Percentiles rank a stretch among this genome's conserved stretches.
Conservation (phyloP, 1,284 basidiomycete species). For the Ganoderma lingzhi region DNA sequence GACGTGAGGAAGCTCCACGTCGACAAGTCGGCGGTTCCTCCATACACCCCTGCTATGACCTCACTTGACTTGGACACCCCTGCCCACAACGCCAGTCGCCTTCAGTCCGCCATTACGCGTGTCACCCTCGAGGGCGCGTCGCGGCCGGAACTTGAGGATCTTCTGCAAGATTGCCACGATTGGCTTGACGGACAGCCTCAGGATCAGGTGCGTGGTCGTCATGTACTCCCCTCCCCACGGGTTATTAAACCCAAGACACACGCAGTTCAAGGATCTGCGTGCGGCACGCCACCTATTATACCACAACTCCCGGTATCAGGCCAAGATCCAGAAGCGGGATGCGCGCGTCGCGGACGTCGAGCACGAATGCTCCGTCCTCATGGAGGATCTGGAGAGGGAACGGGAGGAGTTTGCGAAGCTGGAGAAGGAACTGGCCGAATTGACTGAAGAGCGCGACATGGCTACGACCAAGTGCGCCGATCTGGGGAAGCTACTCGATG, state of each 20-base stretch:
- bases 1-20: conserved; percentile 40
- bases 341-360: conserved; percentile 14
- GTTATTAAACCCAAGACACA: conserved; percentile 2
- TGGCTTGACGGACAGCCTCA: conserved; percentile 47
- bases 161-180: conserved; percentile 46
- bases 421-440: conserved; percentile 34
- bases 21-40: conserved; percentile 35
- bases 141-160: conserved; percentile 43
- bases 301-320: conserved; percentile 29
- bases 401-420: conserved; percentile 34
- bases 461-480: conserved; percentile 34
- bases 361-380: conserved; percentile 34
- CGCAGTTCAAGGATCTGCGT: conserved; percentile 36
- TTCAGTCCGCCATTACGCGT: conserved; percentile 46
- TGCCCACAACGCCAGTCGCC: conserved; percentile 38
- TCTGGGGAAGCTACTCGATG: conserved; percentile 37
- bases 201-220: conserved; percentile 43
- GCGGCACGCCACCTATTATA: conserved; percentile 34
- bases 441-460: conserved; percentile 35
- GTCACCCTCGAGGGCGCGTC: conserved; percentile 48
- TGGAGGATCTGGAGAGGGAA: conserved; percentile 41
- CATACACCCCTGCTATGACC: conserved; percentile 30
- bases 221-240: not conserved
- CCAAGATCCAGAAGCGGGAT: conserved; percentile 32
- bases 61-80: conserved; percentile 35